Evolutionary conservation across 192 early-diverging fungal species (phyloP), one percentile per base, ranked within the genome.

Genomic region (Geranomyces variabilis): DNA sequence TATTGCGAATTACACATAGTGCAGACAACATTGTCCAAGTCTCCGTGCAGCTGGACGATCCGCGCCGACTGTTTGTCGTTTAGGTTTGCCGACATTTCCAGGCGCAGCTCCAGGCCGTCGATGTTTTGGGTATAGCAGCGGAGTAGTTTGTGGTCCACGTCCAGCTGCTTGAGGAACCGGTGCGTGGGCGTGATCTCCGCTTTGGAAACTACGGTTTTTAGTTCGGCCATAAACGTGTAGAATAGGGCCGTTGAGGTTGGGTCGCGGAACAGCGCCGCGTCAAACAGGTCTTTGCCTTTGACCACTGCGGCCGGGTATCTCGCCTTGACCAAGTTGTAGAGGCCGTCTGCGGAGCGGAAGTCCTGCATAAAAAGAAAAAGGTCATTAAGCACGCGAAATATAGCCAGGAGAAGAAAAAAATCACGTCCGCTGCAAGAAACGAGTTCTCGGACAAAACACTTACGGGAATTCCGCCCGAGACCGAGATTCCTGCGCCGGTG

Each of bases 51-150:
- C 80, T 95, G 95, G 14, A 99, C 92, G 0, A 96, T 91, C 14
- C 80, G 73, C 19, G 87, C 86, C 26, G 80, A 77, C 63, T 80
- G 81, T 57, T 89, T 89, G 65, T 69, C 64, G 31, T 15, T 59
- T 44, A 55, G 24, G 53, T 77, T 62, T 47, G 46, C 69, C 17
- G 34, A 63, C 63, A 63, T 67, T 17, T 90, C 88, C 2, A 92
- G 80, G 17, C 86, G 83, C 55, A 87, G 85, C 74, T 99, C 96
- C 14, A 99, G 81, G 70, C 92, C 90, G 70, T 99, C 97, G 67
- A 97, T 97, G 78, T 99, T 99, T 68, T 84, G 96, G 15, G 97
- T 97, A 63, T 99, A 99, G 77, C 93, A 94, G 7, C 97, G 80
- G 26, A 95, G 67, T 10, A 99, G 84, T 77, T 93, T 90, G 19